A percentile compares a stretch with the other conserved stretches of the same genome.
phyloP scores from a whole-genome alignment of 2,329 filamentous ascomycete genomes.

The Aspergillus pseudotamarii region DNA sequence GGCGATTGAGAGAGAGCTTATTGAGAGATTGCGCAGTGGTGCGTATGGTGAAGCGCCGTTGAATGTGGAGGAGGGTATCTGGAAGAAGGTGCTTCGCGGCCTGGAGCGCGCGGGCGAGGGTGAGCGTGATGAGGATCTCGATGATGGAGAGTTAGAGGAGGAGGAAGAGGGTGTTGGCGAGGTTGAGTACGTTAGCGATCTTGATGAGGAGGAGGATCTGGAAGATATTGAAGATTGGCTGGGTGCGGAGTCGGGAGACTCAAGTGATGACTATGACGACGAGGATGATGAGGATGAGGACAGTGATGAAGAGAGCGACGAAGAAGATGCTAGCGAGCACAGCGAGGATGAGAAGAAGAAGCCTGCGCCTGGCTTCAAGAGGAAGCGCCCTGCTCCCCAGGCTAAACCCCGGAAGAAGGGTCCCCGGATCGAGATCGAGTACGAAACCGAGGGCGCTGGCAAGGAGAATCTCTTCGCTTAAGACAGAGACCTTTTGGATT shows the following conservation, averaged over 20 bases:
- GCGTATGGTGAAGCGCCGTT: slow-evolving; percentile 93
- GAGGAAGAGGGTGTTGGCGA: slow-evolving; percentile 73
- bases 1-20: slow-evolving; percentile 91
- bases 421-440: slow-evolving; percentile 74
- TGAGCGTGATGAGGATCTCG: slow-evolving; percentile 80
- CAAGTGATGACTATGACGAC: slow-evolving; percentile 49
- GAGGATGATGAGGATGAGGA: slow-evolving; percentile 60
- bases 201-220: slow-evolving; percentile 79
- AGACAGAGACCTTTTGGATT: not conserved
- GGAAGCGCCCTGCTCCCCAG: slow-evolving; percentile 57
- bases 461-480: slow-evolving; percentile 51
- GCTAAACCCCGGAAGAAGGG: slow-evolving; percentile 63
- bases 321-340: slow-evolving; percentile 25
- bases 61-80: slow-evolving; percentile 92
- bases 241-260: slow-evolving; percentile 66
- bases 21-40: slow-evolving; percentile 86
- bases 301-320: slow-evolving; percentile 49
- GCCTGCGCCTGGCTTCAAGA: slow-evolving; percentile 53
- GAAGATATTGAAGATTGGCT: slow-evolving; percentile 98
- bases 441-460: slow-evolving; percentile 69
- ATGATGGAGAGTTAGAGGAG: slow-evolving; percentile 79
- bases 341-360: slow-evolving; percentile 54
- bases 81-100: slow-evolving; percentile 93
- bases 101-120: slow-evolving; percentile 87
- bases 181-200: slow-evolving; percentile 91